phyloP scores from a whole-genome alignment of 352 stramenopile species.

The Blastocystis sp. region DNA sequence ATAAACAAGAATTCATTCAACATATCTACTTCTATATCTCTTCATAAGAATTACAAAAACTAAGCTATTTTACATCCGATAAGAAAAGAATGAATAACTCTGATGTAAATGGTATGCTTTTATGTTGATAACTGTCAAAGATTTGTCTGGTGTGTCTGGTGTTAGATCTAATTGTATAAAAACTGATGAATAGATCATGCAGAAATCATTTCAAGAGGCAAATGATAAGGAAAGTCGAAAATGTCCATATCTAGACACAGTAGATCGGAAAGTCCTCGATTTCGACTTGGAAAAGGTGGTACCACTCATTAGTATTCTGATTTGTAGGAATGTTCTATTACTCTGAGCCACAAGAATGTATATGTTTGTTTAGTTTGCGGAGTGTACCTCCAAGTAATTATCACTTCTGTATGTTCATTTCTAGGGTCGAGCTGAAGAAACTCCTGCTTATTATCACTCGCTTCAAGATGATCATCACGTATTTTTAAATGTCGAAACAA shows the following conservation, averaged over 20 bases:
- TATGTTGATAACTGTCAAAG: no score
- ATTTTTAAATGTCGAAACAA: slow-evolving; percentile 88
- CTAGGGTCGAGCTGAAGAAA: slow-evolving; percentile 77
- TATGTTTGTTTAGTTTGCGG: slow-evolving; percentile 97
- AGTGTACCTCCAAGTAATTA: slow-evolving; percentile 86
- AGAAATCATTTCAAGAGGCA: background rate
- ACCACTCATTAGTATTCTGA: slow-evolving; percentile 44
- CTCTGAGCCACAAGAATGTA: slow-evolving; percentile 89
- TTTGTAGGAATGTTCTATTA: slow-evolving; percentile 77
- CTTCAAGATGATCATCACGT: slow-evolving; percentile 91
- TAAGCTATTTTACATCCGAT: no score
- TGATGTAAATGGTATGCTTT: no score
- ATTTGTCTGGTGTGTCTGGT: no score
- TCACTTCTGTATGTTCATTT: background rate
- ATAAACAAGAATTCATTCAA: no score
- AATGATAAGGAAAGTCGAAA: slow-evolving; percentile 65
- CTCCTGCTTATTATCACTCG: slow-evolving; percentile 90
- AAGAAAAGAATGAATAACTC: no score
- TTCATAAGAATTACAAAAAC: no score
- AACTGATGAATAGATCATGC: background rate
- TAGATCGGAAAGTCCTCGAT: slow-evolving; percentile 91
- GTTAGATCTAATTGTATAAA: no score
- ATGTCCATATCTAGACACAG: slow-evolving; percentile 96
- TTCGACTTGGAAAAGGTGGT: slow-evolving; percentile 95
- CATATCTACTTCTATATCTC: no score